phyloP scores from a whole-genome alignment of 2,329 filamentous ascomycete species.

The Leptographium wingfieldii region DNA sequence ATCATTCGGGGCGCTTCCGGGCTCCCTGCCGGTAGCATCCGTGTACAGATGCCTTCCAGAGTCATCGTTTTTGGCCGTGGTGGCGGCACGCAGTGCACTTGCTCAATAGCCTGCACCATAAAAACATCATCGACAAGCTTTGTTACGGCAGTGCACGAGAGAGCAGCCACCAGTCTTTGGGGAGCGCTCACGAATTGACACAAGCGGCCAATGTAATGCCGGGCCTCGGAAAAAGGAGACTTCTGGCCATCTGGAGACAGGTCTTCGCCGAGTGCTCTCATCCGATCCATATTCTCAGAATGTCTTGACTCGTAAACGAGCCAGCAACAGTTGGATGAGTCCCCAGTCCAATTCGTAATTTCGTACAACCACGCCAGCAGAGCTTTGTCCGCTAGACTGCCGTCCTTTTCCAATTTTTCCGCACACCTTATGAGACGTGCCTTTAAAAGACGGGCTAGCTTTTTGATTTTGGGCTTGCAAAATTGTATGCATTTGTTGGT shows the following conservation, averaged over 20 bases:
- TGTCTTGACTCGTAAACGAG: conserved; percentile 9
- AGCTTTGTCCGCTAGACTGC: neutral
- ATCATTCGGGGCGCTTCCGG: neutral
- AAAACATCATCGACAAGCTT: neutral
- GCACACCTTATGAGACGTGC: neutral
- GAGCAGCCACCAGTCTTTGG: conserved; percentile 23
- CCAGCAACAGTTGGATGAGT: neutral
- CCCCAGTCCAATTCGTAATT: neutral
- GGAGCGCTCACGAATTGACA: conserved; percentile 28
- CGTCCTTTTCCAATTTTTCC: conserved; percentile 9
- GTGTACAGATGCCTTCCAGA: conserved; percentile 19
- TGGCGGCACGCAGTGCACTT: conserved; percentile 5
- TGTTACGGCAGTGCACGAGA: neutral
- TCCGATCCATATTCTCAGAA: conserved; percentile 5
- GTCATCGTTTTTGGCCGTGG: conserved; percentile 19
- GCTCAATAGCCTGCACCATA: conserved; percentile 6
- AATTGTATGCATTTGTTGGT: neutral
- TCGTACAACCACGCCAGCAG: conserved; percentile 6
- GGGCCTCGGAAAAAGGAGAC: conserved; percentile 9
- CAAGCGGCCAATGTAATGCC: conserved; percentile 32
- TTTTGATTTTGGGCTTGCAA: neutral
- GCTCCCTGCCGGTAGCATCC: conserved; percentile 16
- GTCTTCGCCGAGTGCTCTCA: neutral
- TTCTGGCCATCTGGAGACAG: neutral
- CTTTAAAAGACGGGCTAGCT: neutral